Base-by-base conservation (phyloP, 495 filamentous ascomycete species). In the Endocarpon pusillum region DNA sequence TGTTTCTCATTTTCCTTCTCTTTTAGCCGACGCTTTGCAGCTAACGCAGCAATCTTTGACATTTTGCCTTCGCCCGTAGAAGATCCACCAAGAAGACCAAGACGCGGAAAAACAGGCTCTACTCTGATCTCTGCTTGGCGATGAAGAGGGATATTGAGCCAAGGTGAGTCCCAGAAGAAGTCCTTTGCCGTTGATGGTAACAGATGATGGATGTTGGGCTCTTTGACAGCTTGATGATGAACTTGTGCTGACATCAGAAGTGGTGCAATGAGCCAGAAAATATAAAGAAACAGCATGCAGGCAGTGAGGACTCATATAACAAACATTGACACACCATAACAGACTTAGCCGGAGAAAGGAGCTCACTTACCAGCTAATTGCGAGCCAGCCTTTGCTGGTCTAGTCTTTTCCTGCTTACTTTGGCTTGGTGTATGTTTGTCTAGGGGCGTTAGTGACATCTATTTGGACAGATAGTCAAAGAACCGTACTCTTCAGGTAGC, bases 11-110 rank as follows among this genome's bases (percentile, higher is more conserved):
- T 54, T 24, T 81, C 78, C 31, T 78, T 74, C 53, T 83, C 85
- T 57, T 86, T 91, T n/a, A n/a, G n/a, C 51, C 77, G 78, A 32
- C 84, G 71, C 15, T 78, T 74, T n/a, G 82, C 84, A 38, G 87
- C 87, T 14, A 96, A 61, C 26, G 77, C 76, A 39, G 89, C 85
- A 19, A 96, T 62, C 48, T 94, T 97, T 8, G 87, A 93, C 47
- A 78, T 66, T 46, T 91, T 93, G 8, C 62, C 45, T 0, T 55
- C 41, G 15, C 62, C 57, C 15, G 40, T 43, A n/a, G 64, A 56
- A 2, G 79, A 71, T 15, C 91, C 89, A 15, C 89, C 89, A 12
- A 89, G 55, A 6, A 97, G 62, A 5, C 77, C 69, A 29, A 64
- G 50, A 19, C 56, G 65, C 29, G 70, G 73, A 33, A 58, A 63